Conservation (phyloP, 768 basidiomycete genomes). For the Pisolithus tinctorius region DNA sequence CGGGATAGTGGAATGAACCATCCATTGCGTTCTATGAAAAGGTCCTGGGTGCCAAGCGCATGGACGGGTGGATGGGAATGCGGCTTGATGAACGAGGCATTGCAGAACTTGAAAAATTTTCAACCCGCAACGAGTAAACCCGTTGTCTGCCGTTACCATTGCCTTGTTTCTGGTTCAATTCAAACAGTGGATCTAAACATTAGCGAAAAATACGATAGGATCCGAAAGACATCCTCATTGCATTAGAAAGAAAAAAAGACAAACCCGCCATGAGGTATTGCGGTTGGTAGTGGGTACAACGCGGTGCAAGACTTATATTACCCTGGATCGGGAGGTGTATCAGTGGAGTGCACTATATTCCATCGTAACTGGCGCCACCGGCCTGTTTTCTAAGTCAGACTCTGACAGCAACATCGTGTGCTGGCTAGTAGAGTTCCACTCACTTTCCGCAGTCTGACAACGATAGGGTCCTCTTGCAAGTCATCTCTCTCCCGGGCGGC, state of each 20-base stretch:
- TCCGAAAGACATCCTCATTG: neutral
- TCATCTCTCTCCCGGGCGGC: conserved; percentile 79
- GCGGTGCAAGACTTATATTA: conserved; percentile 8
- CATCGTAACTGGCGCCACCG: conserved; percentile 86
- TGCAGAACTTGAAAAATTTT: conserved; percentile 47
- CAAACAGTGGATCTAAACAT: neutral
- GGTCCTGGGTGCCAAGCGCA: conserved; percentile 64
- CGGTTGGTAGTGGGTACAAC: conserved; percentile 6
- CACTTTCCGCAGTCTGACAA: conserved; percentile 77
- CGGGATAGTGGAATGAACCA: conserved; percentile 80
- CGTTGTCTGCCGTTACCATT: neutral
- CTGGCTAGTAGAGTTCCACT: conserved; percentile 18
- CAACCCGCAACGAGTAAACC: conserved; percentile 15
- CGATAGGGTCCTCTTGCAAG: conserved; percentile 81
- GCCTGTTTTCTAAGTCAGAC: conserved; percentile 41
- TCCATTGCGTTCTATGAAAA: conserved; percentile 92
- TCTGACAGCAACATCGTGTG: conserved; percentile 3
- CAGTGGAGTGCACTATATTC: conserved; percentile 42
- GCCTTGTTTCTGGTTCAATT: neutral
- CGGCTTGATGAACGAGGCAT: conserved; percentile 68
- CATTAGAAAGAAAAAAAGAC: neutral
- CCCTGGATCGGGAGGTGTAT: conserved; percentile 8
- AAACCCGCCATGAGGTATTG: conserved; percentile 6
- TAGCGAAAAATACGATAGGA: neutral
- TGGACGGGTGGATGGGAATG: conserved; percentile 89